These are phyloP conservation scores for Arthrobotrys iridis DNA, from an alignment of 2,329 filamentous ascomycete genomes.

Conservation along the genomic window DNA sequence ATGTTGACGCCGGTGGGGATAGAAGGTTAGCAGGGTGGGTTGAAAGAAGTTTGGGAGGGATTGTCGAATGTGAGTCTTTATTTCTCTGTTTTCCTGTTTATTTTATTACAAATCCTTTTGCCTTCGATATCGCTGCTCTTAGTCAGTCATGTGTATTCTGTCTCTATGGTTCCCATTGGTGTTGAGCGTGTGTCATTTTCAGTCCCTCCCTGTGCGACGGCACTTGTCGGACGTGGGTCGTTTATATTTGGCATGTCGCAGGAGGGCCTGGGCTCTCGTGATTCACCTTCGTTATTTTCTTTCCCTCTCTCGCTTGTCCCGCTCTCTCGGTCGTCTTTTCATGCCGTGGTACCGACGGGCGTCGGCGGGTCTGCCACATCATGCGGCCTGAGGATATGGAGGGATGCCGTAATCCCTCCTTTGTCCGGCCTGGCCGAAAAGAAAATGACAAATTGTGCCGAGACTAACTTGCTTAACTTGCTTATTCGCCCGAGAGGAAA, in stretches of 20 bases:
- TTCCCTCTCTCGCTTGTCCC: too few relatives aligned
- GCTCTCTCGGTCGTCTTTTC: neutral
- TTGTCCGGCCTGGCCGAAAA: too few relatives aligned
- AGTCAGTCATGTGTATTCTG: too few relatives aligned
- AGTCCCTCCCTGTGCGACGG: neutral
- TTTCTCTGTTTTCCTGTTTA: neutral
- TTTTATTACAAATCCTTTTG: neutral
- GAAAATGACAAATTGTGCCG: too few relatives aligned
- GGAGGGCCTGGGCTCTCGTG: conserved; percentile 10
- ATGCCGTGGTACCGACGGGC: neutral
- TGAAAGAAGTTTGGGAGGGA: conserved; percentile 28
- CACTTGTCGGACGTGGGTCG: neutral
- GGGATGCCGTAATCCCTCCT: too few relatives aligned
- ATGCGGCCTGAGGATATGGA: neutral
- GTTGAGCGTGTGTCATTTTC: conserved; percentile 13
- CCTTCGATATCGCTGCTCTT: neutral
- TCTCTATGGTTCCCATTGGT: neutral
- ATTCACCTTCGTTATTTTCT: conserved; percentile 4
- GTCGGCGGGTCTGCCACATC: neutral
- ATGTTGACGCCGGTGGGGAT: conserved; percentile 44
- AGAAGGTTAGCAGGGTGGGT: conserved; percentile 42
- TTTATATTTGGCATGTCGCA: conserved; percentile 2
- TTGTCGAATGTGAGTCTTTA: conserved; percentile 40
- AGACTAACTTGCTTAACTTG: too few relatives aligned
- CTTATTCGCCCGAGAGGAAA: too few relatives aligned